These are phyloP conservation scores for Nicotiana rustica DNA, from an alignment of 305 asterid genomes.

Conservation along the genomic window DNA sequence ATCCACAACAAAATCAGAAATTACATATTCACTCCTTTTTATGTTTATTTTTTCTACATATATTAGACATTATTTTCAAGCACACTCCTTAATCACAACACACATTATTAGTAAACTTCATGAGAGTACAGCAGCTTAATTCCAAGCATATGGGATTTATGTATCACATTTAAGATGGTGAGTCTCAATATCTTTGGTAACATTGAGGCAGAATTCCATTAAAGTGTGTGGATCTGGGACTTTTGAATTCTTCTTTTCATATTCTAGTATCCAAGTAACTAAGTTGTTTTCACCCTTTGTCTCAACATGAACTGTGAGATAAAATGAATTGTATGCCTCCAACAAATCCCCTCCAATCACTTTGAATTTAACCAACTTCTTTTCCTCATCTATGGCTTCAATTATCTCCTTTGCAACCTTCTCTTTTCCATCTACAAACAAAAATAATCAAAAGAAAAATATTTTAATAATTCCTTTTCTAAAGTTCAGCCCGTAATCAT, in stretches of 20 bases:
- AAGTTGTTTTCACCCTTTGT: not conserved
- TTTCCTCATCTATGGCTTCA: slow-evolving; percentile 41
- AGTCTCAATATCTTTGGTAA: slow-evolving; percentile 34
- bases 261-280: slow-evolving; percentile 26
- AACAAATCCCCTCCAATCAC: slow-evolving; percentile 27
- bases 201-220: not conserved
- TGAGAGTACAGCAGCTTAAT: not conserved
- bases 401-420: slow-evolving; percentile 39
- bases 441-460: not conserved
- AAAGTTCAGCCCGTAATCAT: not conserved
- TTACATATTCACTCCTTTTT: not conserved
- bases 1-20: not conserved
- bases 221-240: slow-evolving; percentile 19
- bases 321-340: slow-evolving; percentile 26
- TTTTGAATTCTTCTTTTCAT: slow-evolving; percentile 19
- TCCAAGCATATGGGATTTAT: not conserved
- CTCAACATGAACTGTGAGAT: slow-evolving; percentile 19
- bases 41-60: not conserved
- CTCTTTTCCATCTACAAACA: slow-evolving; percentile 37
- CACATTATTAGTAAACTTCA: not conserved
- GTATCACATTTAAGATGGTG: slow-evolving; percentile 7
- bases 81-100: not conserved
- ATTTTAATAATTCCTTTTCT: not conserved
- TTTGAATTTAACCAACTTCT: slow-evolving; percentile 34
- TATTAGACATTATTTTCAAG: not conserved